Evolutionary conservation across 148 eudicot genomes (phyloP).

Genomic region (Dianthus caryophyllus): DNA sequence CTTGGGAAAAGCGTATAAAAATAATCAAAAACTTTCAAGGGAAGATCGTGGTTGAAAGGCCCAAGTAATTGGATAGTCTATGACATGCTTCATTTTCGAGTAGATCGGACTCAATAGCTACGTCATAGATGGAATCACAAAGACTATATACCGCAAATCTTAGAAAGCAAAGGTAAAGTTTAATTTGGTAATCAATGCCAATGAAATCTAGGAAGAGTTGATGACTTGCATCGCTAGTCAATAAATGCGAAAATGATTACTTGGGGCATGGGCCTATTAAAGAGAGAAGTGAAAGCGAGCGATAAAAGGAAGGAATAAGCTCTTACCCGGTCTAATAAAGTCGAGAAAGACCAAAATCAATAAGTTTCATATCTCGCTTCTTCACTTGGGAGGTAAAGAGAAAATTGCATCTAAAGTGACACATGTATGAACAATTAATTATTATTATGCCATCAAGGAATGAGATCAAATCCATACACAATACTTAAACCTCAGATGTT

Average conservation of each 20-base stretch:
- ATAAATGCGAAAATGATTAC: not conserved
- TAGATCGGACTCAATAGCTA: not conserved
- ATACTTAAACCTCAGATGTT: conserved; percentile 22
- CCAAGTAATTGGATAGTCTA: not conserved
- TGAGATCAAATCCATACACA: conserved; percentile 8
- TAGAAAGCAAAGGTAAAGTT: not conserved
- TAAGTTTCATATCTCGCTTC: conserved; percentile 66
- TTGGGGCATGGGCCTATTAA: not conserved
- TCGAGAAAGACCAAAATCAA: conserved; percentile 79
- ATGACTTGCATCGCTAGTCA: not conserved
- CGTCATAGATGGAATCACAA: not conserved
- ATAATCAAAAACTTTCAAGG: not conserved
- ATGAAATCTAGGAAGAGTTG: not conserved
- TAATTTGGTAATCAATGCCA: not conserved
- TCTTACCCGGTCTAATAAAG: conserved; percentile 59
- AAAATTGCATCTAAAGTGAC: conserved; percentile 36
- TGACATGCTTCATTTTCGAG: not conserved
- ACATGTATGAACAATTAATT: not conserved
- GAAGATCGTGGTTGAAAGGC: conserved; percentile 1
- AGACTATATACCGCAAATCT: not conserved
- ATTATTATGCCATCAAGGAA: conserved; percentile 3
- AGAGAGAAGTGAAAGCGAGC: not conserved
- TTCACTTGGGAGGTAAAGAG: conserved; percentile 56
- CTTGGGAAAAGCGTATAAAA: not conserved
- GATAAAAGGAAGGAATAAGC: not conserved